Evolutionary conservation across 2,329 filamentous ascomycete species (phyloP).

Genomic region (Fusarium udum): DNA sequence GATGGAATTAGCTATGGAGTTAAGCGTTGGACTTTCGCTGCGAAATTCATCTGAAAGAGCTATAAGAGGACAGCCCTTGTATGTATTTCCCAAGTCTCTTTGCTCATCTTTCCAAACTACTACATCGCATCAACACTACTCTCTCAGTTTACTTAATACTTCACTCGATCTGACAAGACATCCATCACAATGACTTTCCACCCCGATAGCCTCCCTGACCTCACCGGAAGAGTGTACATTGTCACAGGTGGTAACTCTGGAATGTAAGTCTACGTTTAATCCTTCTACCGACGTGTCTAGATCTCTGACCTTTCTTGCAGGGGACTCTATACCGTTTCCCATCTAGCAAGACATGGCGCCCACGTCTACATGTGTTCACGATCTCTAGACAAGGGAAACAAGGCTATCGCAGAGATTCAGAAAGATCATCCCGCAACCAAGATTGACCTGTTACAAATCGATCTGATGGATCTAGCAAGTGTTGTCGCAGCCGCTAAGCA

Average conservation of each 20-base stretch:
- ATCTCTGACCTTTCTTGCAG: neutral
- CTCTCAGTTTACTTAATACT: too few species aligned
- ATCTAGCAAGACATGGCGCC: constrained; percentile 22
- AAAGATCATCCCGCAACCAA: neutral
- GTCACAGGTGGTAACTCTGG: constrained; percentile 24
- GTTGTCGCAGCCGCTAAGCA: constrained; percentile 24
- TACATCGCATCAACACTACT: neutral
- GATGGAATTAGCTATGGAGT: neutral
- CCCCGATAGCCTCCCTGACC: constrained; percentile 8
- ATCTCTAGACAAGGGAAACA: constrained; percentile 2
- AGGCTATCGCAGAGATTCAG: constrained; percentile 5
- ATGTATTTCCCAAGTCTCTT: too few species aligned
- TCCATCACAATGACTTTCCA: constrained; percentile 14
- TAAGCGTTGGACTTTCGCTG: neutral
- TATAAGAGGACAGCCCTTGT: neutral
- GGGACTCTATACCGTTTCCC: constrained; percentile 23
- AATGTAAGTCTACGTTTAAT: neutral
- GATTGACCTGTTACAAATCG: constrained; percentile 16
- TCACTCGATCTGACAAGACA: neutral
- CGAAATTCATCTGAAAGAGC: accelerated
- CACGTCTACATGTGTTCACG: constrained; percentile 29
- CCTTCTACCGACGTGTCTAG: accelerated
- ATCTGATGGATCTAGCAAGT: constrained; percentile 6
- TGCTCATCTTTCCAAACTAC: neutral
- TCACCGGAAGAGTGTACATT: constrained; percentile 14